A percentile compares a stretch with the other conserved stretches of the same genome.
These are phyloP conservation scores for Quillaja saponaria DNA, from an alignment of 306 rosid genomes.

Conservation along the genomic window DNA sequence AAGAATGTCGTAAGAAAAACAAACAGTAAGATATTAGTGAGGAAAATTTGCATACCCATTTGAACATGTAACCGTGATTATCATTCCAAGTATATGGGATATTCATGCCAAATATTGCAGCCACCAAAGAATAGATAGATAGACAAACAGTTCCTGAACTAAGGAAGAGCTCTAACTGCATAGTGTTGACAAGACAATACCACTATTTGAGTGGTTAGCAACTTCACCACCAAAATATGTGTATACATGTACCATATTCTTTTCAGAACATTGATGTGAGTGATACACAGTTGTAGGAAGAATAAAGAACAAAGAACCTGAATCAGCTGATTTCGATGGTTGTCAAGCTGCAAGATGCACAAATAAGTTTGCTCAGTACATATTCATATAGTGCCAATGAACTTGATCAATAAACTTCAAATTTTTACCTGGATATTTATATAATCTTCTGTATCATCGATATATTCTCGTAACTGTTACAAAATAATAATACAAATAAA, in stretches of 20 bases:
- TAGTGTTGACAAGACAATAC: conserved; percentile 5
- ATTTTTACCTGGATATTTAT: conserved; percentile 72
- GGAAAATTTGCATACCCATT: conserved; percentile 60
- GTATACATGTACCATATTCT: too few species aligned
- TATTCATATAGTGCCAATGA: not conserved
- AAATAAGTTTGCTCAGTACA: conserved; percentile 9
- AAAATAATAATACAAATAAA: conserved; percentile 18
- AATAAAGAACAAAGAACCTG: conserved; percentile 62
- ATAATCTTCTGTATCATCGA: conserved; percentile 90
- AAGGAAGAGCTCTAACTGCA: conserved; percentile 81
- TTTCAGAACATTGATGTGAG: not conserved
- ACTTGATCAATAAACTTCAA: not conserved
- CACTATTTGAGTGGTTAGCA: conserved; percentile 1
- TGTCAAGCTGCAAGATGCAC: conserved; percentile 62
- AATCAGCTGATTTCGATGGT: conserved; percentile 61
- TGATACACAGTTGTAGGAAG: conserved; percentile 16
- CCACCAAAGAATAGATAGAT: conserved; percentile 57
- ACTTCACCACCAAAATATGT: not conserved
- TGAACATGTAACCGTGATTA: conserved; percentile 51
- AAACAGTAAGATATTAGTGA: not conserved
- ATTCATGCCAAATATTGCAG: conserved; percentile 70
- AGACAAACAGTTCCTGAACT: conserved; percentile 59
- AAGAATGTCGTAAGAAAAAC: conserved; percentile 4
- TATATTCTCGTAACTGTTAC: conserved; percentile 75
- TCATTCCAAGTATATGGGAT: conserved; percentile 61